These are phyloP conservation scores for Fusarium praegraminearum DNA, from an alignment of 2,329 filamentous ascomycete species.

Conservation along the genomic window DNA sequence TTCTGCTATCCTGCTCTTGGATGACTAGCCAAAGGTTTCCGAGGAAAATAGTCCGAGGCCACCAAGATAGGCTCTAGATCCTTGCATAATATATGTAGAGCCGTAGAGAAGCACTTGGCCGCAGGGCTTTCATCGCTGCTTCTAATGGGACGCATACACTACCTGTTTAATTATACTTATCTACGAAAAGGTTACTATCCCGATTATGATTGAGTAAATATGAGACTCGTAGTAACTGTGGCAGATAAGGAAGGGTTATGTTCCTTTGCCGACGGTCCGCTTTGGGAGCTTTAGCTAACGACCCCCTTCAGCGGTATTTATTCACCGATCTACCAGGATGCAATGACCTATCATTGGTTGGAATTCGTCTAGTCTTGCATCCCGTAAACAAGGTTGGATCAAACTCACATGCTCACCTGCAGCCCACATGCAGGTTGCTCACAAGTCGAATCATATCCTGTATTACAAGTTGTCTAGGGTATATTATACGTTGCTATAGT, in stretches of 20 bases:
- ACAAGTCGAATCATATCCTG: not conserved
- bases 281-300: not conserved
- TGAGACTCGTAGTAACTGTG: no score
- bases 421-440: not conserved
- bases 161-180: not conserved
- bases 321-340: not conserved
- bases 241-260: no score
- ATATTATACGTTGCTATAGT: not conserved
- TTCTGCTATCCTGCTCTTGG: not conserved
- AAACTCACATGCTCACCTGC: not conserved
- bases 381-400: not conserved
- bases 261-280: not conserved
- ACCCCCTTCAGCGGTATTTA: no score
- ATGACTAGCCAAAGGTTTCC: not conserved
- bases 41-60: not conserved
- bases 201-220: fast-evolving
- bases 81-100: not conserved
- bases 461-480: not conserved
- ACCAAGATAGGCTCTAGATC: not conserved
- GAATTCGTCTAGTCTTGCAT: not conserved
- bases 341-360: fast-evolving
- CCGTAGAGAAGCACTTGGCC: not conserved
- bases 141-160: not conserved
- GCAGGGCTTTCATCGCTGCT: not conserved
- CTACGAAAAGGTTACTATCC: not conserved